Base-by-base conservation (phyloP, 352 stramenopile genomes). In the Elongisporangium anandrum region DNA sequence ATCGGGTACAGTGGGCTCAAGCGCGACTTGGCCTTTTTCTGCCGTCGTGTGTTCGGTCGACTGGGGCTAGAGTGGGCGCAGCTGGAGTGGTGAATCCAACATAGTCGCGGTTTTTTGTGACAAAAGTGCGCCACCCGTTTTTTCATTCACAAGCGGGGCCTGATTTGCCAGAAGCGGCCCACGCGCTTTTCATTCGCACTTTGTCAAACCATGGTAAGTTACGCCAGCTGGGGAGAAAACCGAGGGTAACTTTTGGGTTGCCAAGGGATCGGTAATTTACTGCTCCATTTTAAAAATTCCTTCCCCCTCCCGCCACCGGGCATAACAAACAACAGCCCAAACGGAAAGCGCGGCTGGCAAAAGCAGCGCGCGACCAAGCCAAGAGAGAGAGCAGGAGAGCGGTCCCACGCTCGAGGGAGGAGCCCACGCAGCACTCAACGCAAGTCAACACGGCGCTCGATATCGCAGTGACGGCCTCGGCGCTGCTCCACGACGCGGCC, bases 371-470 rank as follows among this genome's bases (percentile, higher is more conserved):
- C 20, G 34, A 24, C 48, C 60, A 65, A 54, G 34, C 66, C 57
- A 62, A 63, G 52, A 34, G 50, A 45, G 52, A 64, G 48, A 47
- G n/a, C 55, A 49, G 16, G 8, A 38, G 34, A 56, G 50, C 38
- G n/a, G 50, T 41, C 13, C 50, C 52, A 48, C n/a, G 38, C 29
- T 41, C 29, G 29, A 41, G 29, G 29, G 29, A 41, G 29, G 29
- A 41, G 29, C 29, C 52, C 55, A 66, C 47, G 20, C 19, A 34
- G 21, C 52, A 66, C 54, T 20, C 24, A 3, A 34, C 12, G 23
- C 38, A 64, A 41, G 61, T 59, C 65, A 79, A 56, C 58, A 79
- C 71, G 68, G 71, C 68, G 68, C 68, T 75, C 52, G 62, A 77
- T 48, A 79, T 79, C 50, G 65, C 68, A 47, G 58, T 54, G 17